Evolutionary conservation across 1,284 basidiomycete genomes (phyloP).

Genomic region (Rhodotorula glutinis): DNA sequence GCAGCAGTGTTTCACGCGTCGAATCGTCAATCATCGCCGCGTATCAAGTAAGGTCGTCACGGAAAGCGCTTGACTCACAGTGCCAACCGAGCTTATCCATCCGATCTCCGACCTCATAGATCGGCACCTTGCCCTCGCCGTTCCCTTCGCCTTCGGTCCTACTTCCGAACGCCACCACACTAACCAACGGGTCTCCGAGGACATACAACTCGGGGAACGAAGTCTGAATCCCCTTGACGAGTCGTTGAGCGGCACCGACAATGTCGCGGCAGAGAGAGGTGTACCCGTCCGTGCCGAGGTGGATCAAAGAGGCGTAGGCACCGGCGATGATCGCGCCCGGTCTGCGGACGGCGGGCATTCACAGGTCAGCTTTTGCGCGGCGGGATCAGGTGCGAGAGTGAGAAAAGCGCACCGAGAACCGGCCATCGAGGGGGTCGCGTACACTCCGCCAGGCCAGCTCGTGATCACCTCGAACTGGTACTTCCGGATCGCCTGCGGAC

Average conservation of each 20-base stretch:
- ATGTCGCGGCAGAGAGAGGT: conserved; percentile 81
- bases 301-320: conserved; percentile 93
- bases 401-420: conserved; percentile 68
- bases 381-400: neutral
- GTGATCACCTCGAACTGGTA: conserved; percentile 83
- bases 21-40: no score
- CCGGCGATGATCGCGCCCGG: conserved; percentile 91
- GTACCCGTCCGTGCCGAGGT: conserved; percentile 89
- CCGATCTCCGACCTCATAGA: conserved; percentile 66
- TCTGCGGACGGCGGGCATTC: conserved; percentile 51
- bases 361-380: neutral
- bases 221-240: conserved; percentile 62
- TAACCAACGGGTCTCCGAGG: conserved; percentile 71
- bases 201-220: conserved; percentile 58
- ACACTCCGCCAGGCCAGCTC: conserved; percentile 64
- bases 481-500: conserved; percentile 55
- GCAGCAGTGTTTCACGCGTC: no score
- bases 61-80: conserved; percentile 22
- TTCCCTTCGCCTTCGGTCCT: conserved; percentile 19
- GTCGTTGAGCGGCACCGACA: conserved; percentile 67
- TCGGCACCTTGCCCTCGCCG: conserved; percentile 11
- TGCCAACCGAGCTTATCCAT: conserved; percentile 64
- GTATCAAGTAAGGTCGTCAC: no score
- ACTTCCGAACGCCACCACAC: conserved; percentile 66
- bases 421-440: conserved; percentile 79